These are phyloP conservation scores for Candida tibetensis DNA, from an alignment of 805 yeast species.

Conservation along the genomic window DNA sequence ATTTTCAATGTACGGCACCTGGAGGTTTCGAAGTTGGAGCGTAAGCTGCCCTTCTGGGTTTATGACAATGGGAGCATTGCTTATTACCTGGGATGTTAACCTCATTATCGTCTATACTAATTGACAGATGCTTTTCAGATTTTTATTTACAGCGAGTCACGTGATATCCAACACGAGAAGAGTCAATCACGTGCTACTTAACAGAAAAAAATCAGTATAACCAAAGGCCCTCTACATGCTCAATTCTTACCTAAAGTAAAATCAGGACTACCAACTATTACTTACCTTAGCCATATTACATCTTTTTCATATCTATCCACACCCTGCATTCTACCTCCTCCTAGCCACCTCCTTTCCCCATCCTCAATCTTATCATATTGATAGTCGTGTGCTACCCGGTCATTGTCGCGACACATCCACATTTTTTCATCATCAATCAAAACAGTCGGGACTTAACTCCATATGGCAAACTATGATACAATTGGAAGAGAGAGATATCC, in stretches of 20 bases:
- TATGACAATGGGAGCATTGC: slow-evolving; percentile 28
- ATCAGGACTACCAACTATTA: no score
- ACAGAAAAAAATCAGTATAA: background rate
- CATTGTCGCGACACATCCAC: background rate
- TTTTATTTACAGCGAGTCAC: no score
- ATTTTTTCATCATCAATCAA: background rate
- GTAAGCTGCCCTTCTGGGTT: slow-evolving; percentile 37
- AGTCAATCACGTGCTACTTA: no score
- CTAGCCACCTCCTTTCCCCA: no score
- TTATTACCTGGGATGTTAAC: slow-evolving; percentile 30
- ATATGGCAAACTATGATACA: slow-evolving; percentile 26
- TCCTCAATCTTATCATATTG: no score
- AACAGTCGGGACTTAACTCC: slow-evolving; percentile 1
- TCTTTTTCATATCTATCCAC: no score
- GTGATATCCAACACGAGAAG: background rate
- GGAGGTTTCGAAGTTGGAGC: slow-evolving; percentile 32
- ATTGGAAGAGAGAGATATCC: slow-evolving; percentile 55
- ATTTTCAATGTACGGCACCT: slow-evolving; percentile 35
- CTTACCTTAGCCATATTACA: no score
- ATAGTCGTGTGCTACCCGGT: no score
- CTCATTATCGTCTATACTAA: slow-evolving; percentile 35
- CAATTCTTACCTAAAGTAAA: no score
- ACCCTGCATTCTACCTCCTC: no score
- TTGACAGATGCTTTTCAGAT: no score
- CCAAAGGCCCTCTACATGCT: no score